Evolutionary conservation across 345 rosid genomes (phyloP).

Genomic region (Aquilaria yunnanensis): DNA sequence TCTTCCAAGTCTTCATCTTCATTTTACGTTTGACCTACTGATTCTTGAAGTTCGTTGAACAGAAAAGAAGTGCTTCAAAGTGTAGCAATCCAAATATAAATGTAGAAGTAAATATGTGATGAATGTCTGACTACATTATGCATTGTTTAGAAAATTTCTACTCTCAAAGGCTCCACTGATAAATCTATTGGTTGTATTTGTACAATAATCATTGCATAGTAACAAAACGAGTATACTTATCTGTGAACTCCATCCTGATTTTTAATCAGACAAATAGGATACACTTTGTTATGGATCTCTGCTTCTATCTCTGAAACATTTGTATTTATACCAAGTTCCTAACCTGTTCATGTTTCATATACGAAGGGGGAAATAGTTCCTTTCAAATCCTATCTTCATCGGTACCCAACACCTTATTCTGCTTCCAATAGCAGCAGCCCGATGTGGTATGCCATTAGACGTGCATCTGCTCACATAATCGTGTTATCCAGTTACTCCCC

Average conservation of each 20-base stretch:
- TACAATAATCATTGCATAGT: too few species aligned
- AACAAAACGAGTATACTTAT: too few species aligned
- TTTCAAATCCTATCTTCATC: slow-evolving; percentile 75
- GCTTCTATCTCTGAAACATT: slow-evolving; percentile 1
- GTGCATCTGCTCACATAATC: slow-evolving; percentile 93
- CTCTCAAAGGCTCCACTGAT: too few species aligned
- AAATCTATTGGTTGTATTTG: too few species aligned
- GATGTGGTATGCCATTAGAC: slow-evolving; percentile 84
- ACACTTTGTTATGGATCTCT: background rate
- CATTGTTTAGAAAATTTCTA: too few species aligned
- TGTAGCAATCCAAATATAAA: too few species aligned
- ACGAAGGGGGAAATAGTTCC: slow-evolving; percentile 72
- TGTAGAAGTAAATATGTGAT: too few species aligned
- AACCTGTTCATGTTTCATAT: slow-evolving; percentile 10
- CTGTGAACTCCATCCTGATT: background rate
- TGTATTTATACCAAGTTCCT: slow-evolving; percentile 4
- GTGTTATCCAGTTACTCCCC: slow-evolving; percentile 96
- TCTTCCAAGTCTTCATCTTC: too few species aligned
- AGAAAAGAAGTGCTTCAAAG: too few species aligned
- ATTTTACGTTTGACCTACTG: too few species aligned
- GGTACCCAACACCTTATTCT: slow-evolving; percentile 76
- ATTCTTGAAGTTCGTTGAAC: too few species aligned
- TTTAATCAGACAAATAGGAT: background rate
- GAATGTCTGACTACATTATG: too few species aligned
- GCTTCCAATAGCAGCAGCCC: slow-evolving; percentile 79